Conservation (phyloP, 2,329 filamentous ascomycete genomes). For the Achaetomium macrosporum region DNA sequence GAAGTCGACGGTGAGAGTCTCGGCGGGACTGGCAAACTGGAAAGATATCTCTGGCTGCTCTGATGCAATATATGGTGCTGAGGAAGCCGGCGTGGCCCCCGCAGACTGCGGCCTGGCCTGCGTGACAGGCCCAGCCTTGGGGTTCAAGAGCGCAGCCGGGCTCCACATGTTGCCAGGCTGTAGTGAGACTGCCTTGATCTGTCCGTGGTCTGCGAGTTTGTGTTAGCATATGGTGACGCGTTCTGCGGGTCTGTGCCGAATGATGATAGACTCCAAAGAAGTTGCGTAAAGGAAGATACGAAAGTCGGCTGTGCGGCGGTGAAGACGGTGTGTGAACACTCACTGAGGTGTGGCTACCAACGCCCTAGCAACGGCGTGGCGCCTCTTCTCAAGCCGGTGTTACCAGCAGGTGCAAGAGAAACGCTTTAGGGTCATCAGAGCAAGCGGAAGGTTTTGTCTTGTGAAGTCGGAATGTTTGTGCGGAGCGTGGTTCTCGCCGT, state of each 20-base stretch:
- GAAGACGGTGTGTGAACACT: not conserved
- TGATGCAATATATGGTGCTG: slow-evolving; percentile 24
- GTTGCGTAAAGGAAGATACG: not conserved
- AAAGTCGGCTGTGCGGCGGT: not conserved
- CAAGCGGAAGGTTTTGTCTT: not conserved
- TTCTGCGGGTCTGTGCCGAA: too few relatives aligned
- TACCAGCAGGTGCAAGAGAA: not conserved
- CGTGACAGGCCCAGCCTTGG: slow-evolving; percentile 23
- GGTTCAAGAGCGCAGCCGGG: slow-evolving; percentile 37
- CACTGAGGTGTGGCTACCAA: slow-evolving; percentile 10
- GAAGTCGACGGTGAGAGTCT: slow-evolving; percentile 28
- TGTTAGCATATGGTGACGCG: not conserved
- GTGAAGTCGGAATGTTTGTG: not conserved
- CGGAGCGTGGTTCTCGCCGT: not conserved
- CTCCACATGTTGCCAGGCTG: slow-evolving; percentile 21
- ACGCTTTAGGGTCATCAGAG: not conserved
- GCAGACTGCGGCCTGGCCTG: slow-evolving; percentile 18
- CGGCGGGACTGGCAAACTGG: slow-evolving; percentile 37
- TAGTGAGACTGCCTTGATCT: not conserved
- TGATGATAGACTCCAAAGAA: not conserved
- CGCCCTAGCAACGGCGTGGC: slow-evolving; percentile 4
- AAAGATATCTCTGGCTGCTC: slow-evolving; percentile 33
- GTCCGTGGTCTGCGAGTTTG: not conserved
- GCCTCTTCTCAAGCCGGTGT: slow-evolving; percentile 1
- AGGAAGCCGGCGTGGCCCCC: slow-evolving; percentile 17